Conservation (phyloP, 345 rosid genomes). For the Euphorbia lathyris region DNA sequence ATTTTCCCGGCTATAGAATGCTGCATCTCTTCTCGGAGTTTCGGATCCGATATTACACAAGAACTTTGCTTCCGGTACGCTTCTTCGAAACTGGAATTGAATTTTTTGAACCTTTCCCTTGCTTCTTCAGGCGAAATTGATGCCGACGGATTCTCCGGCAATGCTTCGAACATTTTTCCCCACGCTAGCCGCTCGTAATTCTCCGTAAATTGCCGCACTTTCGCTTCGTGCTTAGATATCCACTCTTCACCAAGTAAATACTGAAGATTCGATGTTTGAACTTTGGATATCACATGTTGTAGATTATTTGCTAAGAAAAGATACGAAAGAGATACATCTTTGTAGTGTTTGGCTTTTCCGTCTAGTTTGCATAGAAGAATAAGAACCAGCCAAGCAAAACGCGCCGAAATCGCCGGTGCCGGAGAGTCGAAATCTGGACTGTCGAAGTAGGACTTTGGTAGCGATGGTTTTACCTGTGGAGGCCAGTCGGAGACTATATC, state of each 20-base stretch:
- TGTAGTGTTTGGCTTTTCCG: conserved; percentile 24
- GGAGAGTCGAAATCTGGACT: conserved; percentile 11
- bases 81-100: conserved; percentile 51
- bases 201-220: conserved; percentile 22
- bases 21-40: conserved; percentile 56
- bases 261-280: conserved; percentile 24
- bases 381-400: conserved; percentile 25
- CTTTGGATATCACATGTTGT: conserved; percentile 15
- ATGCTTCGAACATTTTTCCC: conserved; percentile 28
- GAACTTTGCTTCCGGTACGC: conserved; percentile 47
- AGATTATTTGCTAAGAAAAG: conserved; percentile 32
- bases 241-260: conserved; percentile 28
- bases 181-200: conserved; percentile 28
- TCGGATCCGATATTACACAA: conserved; percentile 44
- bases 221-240: conserved; percentile 24
- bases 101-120: conserved; percentile 38
- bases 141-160: conserved; percentile 45
- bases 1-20: conserved; percentile 40
- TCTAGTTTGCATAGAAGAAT: conserved; percentile 36
- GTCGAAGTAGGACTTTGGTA: conserved; percentile 18
- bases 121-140: conserved; percentile 34
- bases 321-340: conserved; percentile 23
- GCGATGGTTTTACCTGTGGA: not conserved
- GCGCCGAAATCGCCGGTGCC: conserved; percentile 13
- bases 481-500: conserved; percentile 29